Conservation (phyloP, 495 filamentous ascomycete genomes). For the Aspergillus homomorphus region DNA sequence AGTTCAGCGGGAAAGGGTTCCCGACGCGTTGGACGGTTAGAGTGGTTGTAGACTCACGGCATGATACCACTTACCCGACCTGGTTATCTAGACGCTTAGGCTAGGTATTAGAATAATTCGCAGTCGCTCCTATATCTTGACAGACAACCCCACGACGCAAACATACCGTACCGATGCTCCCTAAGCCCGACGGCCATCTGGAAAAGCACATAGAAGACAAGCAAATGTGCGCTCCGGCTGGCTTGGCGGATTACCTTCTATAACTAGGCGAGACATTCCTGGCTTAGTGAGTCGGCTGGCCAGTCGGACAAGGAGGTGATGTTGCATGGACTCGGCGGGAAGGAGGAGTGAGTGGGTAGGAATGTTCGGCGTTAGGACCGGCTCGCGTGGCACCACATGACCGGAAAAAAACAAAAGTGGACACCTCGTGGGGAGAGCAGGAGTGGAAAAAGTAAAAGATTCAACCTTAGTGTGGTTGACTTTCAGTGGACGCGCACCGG, state of each 20-base stretch:
- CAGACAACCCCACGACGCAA: background rate
- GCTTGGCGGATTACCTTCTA: no score
- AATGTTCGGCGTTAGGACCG: background rate
- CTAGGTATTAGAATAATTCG: background rate
- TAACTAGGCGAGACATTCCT: no score
- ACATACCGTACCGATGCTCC: background rate
- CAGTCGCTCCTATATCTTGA: background rate
- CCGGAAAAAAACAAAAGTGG: background rate
- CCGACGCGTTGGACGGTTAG: background rate
- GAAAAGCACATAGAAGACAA: no score
- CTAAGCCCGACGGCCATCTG: background rate
- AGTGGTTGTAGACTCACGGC: no score
- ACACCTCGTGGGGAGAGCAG: background rate
- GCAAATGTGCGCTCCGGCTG: no score
- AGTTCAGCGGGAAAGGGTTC: background rate
- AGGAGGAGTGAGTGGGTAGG: background rate
- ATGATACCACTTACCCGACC: background rate
- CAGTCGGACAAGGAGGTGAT: background rate
- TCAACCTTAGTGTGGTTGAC: background rate
- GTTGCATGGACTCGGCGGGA: background rate
- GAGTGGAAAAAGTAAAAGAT: background rate
- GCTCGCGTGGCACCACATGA: constrained; percentile 2
- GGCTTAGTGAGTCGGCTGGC: background rate
- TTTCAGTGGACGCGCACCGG: background rate
- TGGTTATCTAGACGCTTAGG: background rate